Conservation (phyloP, 129 eudicot species). For the Helichrysum umbraculigerum region DNA sequence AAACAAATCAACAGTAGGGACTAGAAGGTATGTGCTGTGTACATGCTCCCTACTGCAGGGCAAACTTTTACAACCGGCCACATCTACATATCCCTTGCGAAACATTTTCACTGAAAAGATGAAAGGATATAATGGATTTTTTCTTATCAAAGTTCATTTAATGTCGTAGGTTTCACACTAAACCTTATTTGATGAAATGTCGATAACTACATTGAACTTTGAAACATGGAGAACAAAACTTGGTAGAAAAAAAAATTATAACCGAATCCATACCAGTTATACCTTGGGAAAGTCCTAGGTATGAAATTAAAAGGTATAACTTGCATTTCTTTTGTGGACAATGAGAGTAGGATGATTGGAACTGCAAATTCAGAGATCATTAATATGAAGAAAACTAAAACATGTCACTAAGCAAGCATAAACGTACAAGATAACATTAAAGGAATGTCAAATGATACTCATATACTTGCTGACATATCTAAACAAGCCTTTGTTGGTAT, state of each 20-base stretch:
- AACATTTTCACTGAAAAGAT: background rate
- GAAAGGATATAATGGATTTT: background rate
- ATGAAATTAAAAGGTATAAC: conserved; percentile 16
- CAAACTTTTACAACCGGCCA: background rate
- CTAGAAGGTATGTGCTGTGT: background rate
- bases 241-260: background rate
- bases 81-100: background rate
- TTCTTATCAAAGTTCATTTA: conserved; percentile 1
- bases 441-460: conserved; percentile 18
- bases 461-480: background rate
- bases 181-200: background rate
- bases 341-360: background rate
- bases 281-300: background rate
- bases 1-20: background rate
- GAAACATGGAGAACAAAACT: background rate
- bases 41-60: background rate
- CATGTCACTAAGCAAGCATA: background rate
- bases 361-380: background rate
- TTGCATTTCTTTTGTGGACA: background rate
- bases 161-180: background rate
- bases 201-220: background rate
- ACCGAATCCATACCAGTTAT: background rate
- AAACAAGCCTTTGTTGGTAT: background rate
- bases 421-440: background rate
- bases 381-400: background rate